phyloP scores from a whole-genome alignment of 225 moss, liverwort and hornwort genomes.

The Physcomitrium patens region DNA sequence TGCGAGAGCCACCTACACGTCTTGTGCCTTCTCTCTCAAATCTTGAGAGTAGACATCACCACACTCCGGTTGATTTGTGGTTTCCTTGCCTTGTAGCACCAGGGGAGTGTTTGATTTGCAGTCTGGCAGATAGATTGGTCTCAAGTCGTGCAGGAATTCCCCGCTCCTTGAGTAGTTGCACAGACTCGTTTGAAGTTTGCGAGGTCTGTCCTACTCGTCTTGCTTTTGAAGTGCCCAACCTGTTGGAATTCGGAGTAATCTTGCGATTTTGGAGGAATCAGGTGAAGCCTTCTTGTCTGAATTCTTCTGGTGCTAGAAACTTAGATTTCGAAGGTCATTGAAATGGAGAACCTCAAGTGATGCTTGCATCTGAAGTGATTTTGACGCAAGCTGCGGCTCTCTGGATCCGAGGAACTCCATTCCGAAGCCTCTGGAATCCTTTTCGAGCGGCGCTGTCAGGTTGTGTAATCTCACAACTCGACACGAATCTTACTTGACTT shows the following conservation, averaged over 20 bases:
- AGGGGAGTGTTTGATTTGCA: background rate
- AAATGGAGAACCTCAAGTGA: slow-evolving; percentile 24
- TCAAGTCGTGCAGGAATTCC: background rate
- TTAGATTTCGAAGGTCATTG: slow-evolving; percentile 5
- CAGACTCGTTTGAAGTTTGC: no score
- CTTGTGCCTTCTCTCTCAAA: slow-evolving; percentile 1
- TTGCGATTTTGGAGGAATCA: background rate
- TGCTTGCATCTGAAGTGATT: slow-evolving; percentile 10
- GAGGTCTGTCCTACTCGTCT: no score
- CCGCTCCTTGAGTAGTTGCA: background rate
- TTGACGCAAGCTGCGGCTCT: background rate
- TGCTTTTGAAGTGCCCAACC: slow-evolving; percentile 1
- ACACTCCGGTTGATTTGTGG: background rate
- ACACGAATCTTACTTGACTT: slow-evolving; percentile 2
- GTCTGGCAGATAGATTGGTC: background rate
- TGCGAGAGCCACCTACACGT: background rate
- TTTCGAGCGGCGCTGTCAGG: background rate
- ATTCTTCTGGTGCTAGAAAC: background rate
- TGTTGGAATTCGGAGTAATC: background rate
- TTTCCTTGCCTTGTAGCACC: background rate
- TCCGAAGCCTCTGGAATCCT: background rate
- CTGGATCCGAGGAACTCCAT: background rate
- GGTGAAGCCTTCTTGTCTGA: background rate
- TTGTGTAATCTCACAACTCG: background rate
- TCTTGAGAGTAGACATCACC: slow-evolving; percentile 21